These are phyloP conservation scores for Monascus ruber DNA, from an alignment of 2,329 filamentous ascomycete species.

Conservation along the genomic window DNA sequence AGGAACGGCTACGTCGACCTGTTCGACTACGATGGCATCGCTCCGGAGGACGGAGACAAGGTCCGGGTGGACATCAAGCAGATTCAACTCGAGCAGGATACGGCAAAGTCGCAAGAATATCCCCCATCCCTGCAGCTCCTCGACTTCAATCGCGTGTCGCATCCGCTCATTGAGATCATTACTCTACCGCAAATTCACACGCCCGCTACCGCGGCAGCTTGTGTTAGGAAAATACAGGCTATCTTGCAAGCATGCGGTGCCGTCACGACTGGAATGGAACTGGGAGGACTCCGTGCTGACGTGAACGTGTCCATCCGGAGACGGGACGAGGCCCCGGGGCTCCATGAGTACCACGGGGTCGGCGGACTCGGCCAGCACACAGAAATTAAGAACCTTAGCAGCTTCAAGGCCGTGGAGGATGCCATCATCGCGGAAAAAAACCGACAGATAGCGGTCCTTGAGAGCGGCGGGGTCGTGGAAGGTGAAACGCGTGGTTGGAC, in stretches of 20 bases:
- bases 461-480: slow-evolving; percentile 60
- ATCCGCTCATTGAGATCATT: slow-evolving; percentile 90
- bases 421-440: slow-evolving; percentile 85
- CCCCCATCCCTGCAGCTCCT: slow-evolving; percentile 63
- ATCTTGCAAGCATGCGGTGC: slow-evolving; percentile 70
- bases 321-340: slow-evolving; percentile 36
- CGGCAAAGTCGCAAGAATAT: slow-evolving; percentile 80
- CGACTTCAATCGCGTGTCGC: slow-evolving; percentile 87
- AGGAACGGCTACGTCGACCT: slow-evolving; percentile 62
- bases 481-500: slow-evolving; percentile 93
- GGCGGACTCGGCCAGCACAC: slow-evolving; percentile 69
- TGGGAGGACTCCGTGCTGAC: slow-evolving; percentile 80
- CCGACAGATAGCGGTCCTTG: slow-evolving; percentile 71
- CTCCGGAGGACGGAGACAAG: slow-evolving; percentile 57
- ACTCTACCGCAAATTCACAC: slow-evolving; percentile 80
- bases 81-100: slow-evolving; percentile 95
- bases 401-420: slow-evolving; percentile 89
- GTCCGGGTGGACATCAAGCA: slow-evolving; percentile 77
- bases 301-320: slow-evolving; percentile 83
- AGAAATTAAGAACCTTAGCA: slow-evolving; percentile 95
- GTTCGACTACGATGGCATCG: slow-evolving; percentile 65
- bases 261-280: slow-evolving; percentile 85
- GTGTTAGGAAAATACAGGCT: slow-evolving; percentile 78
- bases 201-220: slow-evolving; percentile 73
- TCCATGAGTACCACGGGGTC: slow-evolving; percentile 45